These are phyloP conservation scores for Alternaria sp. DNA, from an alignment of 2,329 filamentous ascomycete species.

Conservation along the genomic window DNA sequence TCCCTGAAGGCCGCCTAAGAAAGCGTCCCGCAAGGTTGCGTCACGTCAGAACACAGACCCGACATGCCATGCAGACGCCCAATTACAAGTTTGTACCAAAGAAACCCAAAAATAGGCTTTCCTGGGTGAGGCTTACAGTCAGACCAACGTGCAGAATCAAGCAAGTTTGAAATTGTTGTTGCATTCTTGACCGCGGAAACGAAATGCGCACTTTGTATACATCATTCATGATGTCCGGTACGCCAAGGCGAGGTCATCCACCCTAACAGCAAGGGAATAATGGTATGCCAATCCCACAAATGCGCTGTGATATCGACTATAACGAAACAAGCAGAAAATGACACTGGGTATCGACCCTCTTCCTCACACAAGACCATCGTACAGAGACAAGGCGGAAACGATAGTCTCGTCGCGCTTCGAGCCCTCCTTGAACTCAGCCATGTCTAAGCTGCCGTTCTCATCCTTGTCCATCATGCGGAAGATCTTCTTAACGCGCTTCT, in stretches of 20 bases:
- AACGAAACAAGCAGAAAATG: slow-evolving; percentile 38
- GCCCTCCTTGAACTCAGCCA: slow-evolving; percentile 98
- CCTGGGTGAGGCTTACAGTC: background rate
- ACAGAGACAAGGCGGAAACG: slow-evolving; percentile 93
- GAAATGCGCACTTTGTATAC: slow-evolving; percentile 38
- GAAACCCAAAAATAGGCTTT: background rate
- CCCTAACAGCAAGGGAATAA: slow-evolving; percentile 39
- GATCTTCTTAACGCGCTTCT: slow-evolving; percentile 98
- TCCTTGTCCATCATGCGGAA: slow-evolving; percentile 99
- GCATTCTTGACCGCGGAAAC: slow-evolving; percentile 8
- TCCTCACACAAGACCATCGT: slow-evolving; percentile 85
- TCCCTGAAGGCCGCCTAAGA: slow-evolving; percentile 14
- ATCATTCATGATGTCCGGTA: slow-evolving; percentile 40
- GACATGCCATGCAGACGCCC: background rate
- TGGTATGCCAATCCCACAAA: slow-evolving; percentile 39
- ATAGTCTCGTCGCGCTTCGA: slow-evolving; percentile 99
- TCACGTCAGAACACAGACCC: background rate
- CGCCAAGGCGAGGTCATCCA: slow-evolving; percentile 41
- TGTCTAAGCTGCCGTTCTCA: slow-evolving; percentile 94
- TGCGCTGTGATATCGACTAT: slow-evolving; percentile 49
- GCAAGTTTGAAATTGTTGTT: slow-evolving; percentile 7
- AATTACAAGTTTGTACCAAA: background rate
- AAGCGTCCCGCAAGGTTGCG: slow-evolving; percentile 10
- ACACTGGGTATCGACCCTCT: slow-evolving; percentile 26
- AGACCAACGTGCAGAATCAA: background rate